phyloP scores from a whole-genome alignment of 2,329 filamentous ascomycete species.

The Fusarium nematophilum region DNA sequence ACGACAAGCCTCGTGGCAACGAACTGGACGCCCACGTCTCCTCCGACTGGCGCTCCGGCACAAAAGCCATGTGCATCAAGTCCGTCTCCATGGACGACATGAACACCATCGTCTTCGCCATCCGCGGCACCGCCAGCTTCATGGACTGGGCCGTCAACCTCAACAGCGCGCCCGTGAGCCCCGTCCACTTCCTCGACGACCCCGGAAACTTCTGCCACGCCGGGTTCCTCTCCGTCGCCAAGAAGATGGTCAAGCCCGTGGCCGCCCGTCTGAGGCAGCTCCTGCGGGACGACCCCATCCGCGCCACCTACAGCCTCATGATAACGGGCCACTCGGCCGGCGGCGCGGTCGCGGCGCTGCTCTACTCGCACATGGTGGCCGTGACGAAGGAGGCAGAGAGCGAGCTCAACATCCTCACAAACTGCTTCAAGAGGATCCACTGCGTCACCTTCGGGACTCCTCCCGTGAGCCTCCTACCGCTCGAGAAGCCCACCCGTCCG shows the following conservation, averaged over 20 bases:
- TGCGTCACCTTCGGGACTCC: conserved; percentile 90
- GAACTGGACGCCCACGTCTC: conserved; percentile 77
- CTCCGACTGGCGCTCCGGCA: conserved; percentile 78
- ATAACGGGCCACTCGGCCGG: conserved; percentile 91
- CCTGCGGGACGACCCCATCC: conserved; percentile 76
- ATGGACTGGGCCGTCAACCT: conserved; percentile 91
- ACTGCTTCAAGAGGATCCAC: conserved; percentile 81
- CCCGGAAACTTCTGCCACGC: conserved; percentile 81
- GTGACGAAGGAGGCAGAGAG: conserved; percentile 65
- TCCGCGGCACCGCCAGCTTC: conserved; percentile 82
- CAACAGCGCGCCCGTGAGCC: conserved; percentile 73
- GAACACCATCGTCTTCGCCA: conserved; percentile 84
- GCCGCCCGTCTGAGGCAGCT: conserved; percentile 76
- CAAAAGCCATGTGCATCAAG: conserved; percentile 88
- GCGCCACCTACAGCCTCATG: conserved; percentile 75
- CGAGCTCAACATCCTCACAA: conserved; percentile 76
- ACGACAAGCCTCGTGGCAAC: conserved; percentile 70
- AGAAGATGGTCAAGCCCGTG: conserved; percentile 79
- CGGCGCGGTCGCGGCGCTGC: conserved; percentile 81
- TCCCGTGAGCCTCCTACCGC: conserved; percentile 77
- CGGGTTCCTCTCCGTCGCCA: conserved; percentile 81
- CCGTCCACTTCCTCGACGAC: conserved; percentile 80
- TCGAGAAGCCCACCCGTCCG: conserved; percentile 66
- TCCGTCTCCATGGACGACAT: conserved; percentile 81
- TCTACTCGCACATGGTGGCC: conserved; percentile 85